These are phyloP conservation scores for Sarcodon aspratus DNA, from an alignment of 768 basidiomycete genomes.

Conservation along the genomic window DNA sequence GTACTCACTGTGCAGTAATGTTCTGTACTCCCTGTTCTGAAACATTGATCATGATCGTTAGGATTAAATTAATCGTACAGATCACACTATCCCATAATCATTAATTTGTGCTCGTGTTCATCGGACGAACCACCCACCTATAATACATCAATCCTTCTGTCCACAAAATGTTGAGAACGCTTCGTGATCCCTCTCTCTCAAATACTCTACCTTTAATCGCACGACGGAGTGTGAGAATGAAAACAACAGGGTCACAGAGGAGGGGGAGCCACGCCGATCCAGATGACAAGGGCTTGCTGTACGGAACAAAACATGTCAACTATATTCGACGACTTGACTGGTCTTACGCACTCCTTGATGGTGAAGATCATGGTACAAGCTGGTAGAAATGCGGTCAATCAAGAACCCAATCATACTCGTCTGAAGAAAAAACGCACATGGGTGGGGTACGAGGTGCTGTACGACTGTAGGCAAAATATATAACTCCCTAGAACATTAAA, in stretches of 20 bases:
- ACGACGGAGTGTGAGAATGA: slow-evolving; percentile 21
- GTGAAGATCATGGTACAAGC: slow-evolving; percentile 31
- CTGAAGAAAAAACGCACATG: slow-evolving; percentile 18
- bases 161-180: slow-evolving; percentile 14
- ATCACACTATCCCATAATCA: slow-evolving; percentile 18
- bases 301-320: slow-evolving; percentile 8
- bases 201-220: slow-evolving; percentile 4
- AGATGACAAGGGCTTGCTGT: slow-evolving; percentile 10
- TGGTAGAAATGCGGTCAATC: slow-evolving; percentile 5
- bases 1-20: slow-evolving; percentile 23
- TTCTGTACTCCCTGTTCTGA: slow-evolving; percentile 21
- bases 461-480: slow-evolving; percentile 32
- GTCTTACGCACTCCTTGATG: slow-evolving; percentile 11
- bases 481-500: too few relatives aligned
- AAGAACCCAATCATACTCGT: slow-evolving; percentile 1
- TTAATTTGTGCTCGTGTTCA: too few relatives aligned
- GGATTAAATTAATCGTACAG: slow-evolving; percentile 22
- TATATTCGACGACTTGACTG: background rate
- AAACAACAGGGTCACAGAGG: slow-evolving; percentile 24
- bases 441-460: slow-evolving; percentile 8
- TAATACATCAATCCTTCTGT: slow-evolving; percentile 25
- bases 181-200: background rate
- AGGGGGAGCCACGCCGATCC: slow-evolving; percentile 31
- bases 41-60: slow-evolving; percentile 26
- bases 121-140: slow-evolving; percentile 10